Conservation (phyloP, 2,329 filamentous ascomycete species). For the Myotisia sp. region DNA sequence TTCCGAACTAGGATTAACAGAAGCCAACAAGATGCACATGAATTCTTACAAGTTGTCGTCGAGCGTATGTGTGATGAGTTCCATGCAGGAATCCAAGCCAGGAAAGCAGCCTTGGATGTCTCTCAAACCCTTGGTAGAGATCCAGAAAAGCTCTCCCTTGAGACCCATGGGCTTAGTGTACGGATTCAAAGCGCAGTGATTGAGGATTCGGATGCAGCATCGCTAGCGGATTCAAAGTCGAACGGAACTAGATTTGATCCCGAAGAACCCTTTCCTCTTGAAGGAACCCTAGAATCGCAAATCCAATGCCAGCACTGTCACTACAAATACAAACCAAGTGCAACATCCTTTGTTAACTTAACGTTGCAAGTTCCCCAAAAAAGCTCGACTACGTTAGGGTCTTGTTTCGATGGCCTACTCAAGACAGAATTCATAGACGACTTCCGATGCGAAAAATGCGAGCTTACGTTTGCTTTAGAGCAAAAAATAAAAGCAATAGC, state of each 20-base stretch:
- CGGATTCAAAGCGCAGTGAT: conserved; percentile 10
- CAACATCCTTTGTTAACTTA: conserved; percentile 78
- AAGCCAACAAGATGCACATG: conserved; percentile 94
- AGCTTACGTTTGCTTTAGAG: conserved; percentile 63
- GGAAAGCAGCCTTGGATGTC: conserved; percentile 33
- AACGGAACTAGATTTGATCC: conserved; percentile 18
- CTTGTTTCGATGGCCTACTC: conserved; percentile 85
- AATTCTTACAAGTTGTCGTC: conserved; percentile 86
- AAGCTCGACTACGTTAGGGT: conserved; percentile 63
- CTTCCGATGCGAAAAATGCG: conserved; percentile 88
- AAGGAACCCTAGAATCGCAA: conserved; percentile 85
- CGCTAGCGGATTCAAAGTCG: conserved; percentile 21
- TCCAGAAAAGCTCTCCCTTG: not conserved
- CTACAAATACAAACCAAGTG: conserved; percentile 72
- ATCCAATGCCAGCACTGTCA: conserved; percentile 83
- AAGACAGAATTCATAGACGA: conserved; percentile 95
- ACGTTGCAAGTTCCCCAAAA: conserved; percentile 83
- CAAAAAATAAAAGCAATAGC: conserved; percentile 47
- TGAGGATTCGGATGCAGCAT: conserved; percentile 21
- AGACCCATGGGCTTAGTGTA: not conserved
- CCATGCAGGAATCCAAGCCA: conserved; percentile 63
- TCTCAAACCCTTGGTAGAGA: conserved; percentile 1
- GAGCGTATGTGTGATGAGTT: conserved; percentile 92
- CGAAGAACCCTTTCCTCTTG: conserved; percentile 63
- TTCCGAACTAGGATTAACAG: conserved; percentile 84